Conservation (phyloP, 2,329 filamentous ascomycete genomes). For the Herpotrichia juniperi region DNA sequence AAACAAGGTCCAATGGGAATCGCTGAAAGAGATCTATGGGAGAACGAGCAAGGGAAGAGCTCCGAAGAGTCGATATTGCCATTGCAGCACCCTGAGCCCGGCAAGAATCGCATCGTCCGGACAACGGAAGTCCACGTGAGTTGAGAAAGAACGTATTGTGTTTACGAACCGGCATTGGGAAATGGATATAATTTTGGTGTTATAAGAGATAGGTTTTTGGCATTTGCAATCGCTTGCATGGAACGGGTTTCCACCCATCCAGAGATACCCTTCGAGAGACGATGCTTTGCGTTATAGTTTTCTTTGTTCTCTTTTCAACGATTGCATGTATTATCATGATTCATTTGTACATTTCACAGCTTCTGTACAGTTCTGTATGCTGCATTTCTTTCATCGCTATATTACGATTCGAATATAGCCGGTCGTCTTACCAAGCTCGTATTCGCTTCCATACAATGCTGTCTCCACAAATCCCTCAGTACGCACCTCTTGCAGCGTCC, state of each 20-base stretch:
- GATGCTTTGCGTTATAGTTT: not conserved
- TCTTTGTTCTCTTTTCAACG: not conserved
- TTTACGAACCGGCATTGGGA: not conserved
- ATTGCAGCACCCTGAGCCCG: slow-evolving; percentile 10
- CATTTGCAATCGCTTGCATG: slow-evolving; percentile 8
- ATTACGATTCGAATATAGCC: not conserved
- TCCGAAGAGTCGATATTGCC: slow-evolving; percentile 26
- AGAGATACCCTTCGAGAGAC: slow-evolving; percentile 9
- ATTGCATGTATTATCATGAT: not conserved
- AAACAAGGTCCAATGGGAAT: slow-evolving; percentile 11
- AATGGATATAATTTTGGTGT: slow-evolving; percentile 3
- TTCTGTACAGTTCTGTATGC: not conserved
- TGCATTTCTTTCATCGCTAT: not conserved
- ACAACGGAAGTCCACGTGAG: slow-evolving; percentile 26
- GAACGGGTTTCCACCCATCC: slow-evolving; percentile 1
- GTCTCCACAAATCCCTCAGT: too few species aligned
- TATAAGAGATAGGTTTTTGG: slow-evolving; percentile 1
- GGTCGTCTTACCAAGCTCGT: not conserved
- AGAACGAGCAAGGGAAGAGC: slow-evolving; percentile 18
- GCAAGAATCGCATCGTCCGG: slow-evolving; percentile 21
- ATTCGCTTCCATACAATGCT: not conserved
- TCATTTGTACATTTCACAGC: not conserved
- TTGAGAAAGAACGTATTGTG: not conserved
- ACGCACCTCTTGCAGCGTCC: not conserved
- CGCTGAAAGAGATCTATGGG: slow-evolving; percentile 26